Evolutionary conservation across 306 rosid species (phyloP), one percentile per base, ranked within the genome.

Genomic region (Carpinus fangiana): DNA sequence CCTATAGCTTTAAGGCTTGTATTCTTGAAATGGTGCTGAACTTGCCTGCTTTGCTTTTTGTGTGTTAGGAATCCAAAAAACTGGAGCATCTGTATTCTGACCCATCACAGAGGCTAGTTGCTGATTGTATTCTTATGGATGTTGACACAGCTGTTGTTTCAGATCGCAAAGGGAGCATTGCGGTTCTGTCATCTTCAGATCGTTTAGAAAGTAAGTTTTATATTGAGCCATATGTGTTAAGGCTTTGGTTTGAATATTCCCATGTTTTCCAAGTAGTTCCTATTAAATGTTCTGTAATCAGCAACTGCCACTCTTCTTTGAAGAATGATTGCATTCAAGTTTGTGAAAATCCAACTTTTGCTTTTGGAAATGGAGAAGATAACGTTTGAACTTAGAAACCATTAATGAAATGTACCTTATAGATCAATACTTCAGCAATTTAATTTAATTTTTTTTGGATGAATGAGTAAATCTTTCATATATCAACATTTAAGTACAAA

Each of bases 161-260:
- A 10, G 98, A 94, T 85, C 97, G 97, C 21, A 90, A 89, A 88
- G 98, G 98, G 79, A 86, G 96, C 88, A 86, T 92, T 73, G 93
- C 95, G 79, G 88, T 94, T 75, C 88, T 94, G 78, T 88, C 91
- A 73, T 87, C 87, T 81, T 80, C 96, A 71, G 90, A 87, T 85
- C 86, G 87, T 73, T 81, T 87, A 83, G 97, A 92, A 89, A 93
- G 98, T 92, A 84, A 77, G 72, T 76, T 50, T 65, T 59, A 53
- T 28, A 69, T 61, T 79, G 67, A 18, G 80, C 73, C 76, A 81
- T 78, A 50, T 54, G 31, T 70, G 48, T 36, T 21, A 70, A 28
- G 59, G 21, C 12, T 41, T 66, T 18, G 3, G 46, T 21, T 31
- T 28, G 20, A 59, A 41, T 14, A 46, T 57, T 43, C 31, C 41